Conservation (phyloP, 116 monocot species). For the Zostera marina region DNA sequence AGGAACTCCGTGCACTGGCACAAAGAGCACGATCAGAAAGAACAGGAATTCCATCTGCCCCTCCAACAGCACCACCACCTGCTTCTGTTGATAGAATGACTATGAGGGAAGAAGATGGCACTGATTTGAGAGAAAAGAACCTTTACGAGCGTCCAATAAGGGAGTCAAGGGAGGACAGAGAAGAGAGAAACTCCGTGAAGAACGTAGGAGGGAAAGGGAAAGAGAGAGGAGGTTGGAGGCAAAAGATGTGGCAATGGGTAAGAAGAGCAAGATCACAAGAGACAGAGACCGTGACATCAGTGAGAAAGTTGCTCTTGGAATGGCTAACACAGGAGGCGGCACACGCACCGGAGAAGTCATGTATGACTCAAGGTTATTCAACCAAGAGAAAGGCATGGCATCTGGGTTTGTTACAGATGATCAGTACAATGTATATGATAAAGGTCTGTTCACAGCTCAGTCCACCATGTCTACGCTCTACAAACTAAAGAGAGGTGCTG, state of each 20-base stretch:
- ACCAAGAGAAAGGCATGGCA: slow-evolving; percentile 97
- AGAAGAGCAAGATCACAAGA: slow-evolving; percentile 83
- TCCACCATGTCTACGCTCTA: slow-evolving; percentile 86
- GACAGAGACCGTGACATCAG: slow-evolving; percentile 89
- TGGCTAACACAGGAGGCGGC: slow-evolving; percentile 65
- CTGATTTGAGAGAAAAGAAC: slow-evolving; percentile 11
- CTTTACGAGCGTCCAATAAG: slow-evolving; percentile 25
- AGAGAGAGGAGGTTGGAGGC: slow-evolving; percentile 88
- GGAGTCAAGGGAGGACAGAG: slow-evolving; percentile 80
- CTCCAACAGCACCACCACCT: slow-evolving; percentile 29
- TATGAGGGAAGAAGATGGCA: slow-evolving; percentile 30
- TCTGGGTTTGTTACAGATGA: slow-evolving; percentile 88
- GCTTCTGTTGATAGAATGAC: slow-evolving; percentile 16
- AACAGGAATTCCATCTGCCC: slow-evolving; percentile 42
- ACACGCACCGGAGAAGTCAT: slow-evolving; percentile 65
- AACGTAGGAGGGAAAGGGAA: slow-evolving; percentile 85
- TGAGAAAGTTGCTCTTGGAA: slow-evolving; percentile 95
- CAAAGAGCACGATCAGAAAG: slow-evolving; percentile 80
- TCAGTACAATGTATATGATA: slow-evolving; percentile 90
- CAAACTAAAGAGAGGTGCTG: slow-evolving; percentile 74
- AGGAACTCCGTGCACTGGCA: slow-evolving; percentile 75
- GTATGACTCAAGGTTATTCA: slow-evolving; percentile 91
- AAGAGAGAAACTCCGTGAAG: slow-evolving; percentile 85
- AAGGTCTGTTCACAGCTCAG: slow-evolving; percentile 83
- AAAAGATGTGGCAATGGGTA: slow-evolving; percentile 71